These are phyloP conservation scores for Actinomucor elegans DNA, from an alignment of 371 early-diverging fungal genomes.

Conservation along the genomic window DNA sequence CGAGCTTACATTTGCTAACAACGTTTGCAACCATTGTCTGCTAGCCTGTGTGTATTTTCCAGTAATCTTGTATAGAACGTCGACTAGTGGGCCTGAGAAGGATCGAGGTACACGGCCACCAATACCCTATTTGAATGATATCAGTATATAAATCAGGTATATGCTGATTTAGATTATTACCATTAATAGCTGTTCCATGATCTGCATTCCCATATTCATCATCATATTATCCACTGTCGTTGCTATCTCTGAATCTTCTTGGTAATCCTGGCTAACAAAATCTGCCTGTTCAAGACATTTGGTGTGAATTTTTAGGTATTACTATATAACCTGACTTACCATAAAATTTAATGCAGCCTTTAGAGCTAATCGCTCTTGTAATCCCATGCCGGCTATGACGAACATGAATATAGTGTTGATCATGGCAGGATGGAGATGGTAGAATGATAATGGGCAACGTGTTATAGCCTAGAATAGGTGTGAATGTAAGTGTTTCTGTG, in stretches of 20 bases:
- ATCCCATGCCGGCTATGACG: conserved; percentile 55
- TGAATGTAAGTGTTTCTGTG: too few species aligned
- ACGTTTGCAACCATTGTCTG: conserved; percentile 56
- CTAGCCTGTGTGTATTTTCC: conserved; percentile 52
- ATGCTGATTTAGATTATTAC: conserved; percentile 40
- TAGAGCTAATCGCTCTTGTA: conserved; percentile 63
- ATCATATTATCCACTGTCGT: conserved; percentile 45
- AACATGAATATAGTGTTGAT: conserved; percentile 52
- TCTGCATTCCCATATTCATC: conserved; percentile 50
- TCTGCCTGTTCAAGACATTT: conserved; percentile 38
- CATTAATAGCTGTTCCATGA: conserved; percentile 55
- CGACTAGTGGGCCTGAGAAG: conserved; percentile 60
- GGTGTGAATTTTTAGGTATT: not conserved
- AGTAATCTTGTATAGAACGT: conserved; percentile 62
- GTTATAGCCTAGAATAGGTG: conserved; percentile 47
- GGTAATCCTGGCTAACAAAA: conserved; percentile 51
- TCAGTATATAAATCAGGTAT: not conserved
- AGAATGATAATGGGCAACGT: conserved; percentile 58
- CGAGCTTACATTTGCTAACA: conserved; percentile 58
- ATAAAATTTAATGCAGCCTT: conserved; percentile 60
- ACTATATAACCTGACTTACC: conserved; percentile 27
- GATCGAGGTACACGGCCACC: conserved; percentile 76
- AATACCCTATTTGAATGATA: conserved; percentile 50
- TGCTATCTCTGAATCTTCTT: conserved; percentile 36
- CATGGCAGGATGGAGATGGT: conserved; percentile 49